Percentiles rank a stretch among this genome's conserved stretches.
Evolutionary conservation across 2,329 filamentous ascomycete genomes (phyloP).

Genomic region (Cryphonectria nitschkei): DNA sequence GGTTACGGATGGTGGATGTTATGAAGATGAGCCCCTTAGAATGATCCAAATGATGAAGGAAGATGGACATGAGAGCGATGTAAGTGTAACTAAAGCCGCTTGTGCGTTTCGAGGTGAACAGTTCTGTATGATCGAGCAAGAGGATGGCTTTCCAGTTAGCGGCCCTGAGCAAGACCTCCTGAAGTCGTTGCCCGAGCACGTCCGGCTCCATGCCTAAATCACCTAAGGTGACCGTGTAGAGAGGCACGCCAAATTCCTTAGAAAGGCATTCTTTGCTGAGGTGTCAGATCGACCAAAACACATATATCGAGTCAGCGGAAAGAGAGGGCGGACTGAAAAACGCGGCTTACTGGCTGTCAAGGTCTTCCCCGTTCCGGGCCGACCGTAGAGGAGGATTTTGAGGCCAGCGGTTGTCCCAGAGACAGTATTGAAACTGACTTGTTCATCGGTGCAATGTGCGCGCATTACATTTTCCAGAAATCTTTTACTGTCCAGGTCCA

Average conservation of each 20-base stretch:
- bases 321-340: not conserved
- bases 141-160: not conserved
- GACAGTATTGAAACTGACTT: not conserved
- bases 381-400: not conserved
- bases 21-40: not conserved
- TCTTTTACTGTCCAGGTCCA: fast-evolving
- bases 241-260: not conserved
- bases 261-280: not conserved
- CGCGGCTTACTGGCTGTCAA: not conserved
- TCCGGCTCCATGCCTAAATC: not conserved
- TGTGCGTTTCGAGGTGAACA: not conserved
- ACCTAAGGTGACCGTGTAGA: not conserved
- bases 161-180: not conserved
- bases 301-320: not conserved
- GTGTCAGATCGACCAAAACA: not conserved
- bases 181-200: not conserved
- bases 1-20: not conserved
- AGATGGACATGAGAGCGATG: not conserved
- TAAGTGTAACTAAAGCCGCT: too few species aligned
- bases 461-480: not conserved
- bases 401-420: not conserved
- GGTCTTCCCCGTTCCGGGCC: not conserved
- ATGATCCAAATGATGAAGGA: not conserved
- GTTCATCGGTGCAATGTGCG: not conserved
- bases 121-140: not conserved